phyloP scores from a whole-genome alignment of 148 eudicot species.

The Heliosperma pusillum region DNA sequence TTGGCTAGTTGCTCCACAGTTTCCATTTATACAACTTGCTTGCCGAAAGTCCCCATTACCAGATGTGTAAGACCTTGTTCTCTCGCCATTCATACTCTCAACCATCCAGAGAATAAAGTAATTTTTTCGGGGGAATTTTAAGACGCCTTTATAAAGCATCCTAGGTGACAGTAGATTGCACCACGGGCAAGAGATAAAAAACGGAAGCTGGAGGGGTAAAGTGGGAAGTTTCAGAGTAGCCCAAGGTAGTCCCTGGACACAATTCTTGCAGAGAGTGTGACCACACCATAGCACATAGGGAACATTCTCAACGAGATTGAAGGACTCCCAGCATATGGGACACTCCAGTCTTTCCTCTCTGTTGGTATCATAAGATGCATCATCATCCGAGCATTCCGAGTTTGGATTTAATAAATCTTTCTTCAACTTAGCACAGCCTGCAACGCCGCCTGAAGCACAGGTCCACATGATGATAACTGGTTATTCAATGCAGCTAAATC shows the following conservation, averaged over 20 bases:
- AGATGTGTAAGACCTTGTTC: slow-evolving; percentile 33
- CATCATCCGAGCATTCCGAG: slow-evolving; percentile 55
- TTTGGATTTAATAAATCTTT: slow-evolving; percentile 25
- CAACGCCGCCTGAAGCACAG: slow-evolving; percentile 37
- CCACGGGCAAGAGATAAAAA: slow-evolving; percentile 65
- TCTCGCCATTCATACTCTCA: slow-evolving; percentile 60
- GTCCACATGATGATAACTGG: slow-evolving; percentile 40
- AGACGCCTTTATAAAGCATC: slow-evolving; percentile 40
- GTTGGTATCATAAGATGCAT: slow-evolving; percentile 36
- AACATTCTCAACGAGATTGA: slow-evolving; percentile 59
- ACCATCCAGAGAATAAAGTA: slow-evolving; percentile 67
- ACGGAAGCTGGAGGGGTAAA: slow-evolving; percentile 55
- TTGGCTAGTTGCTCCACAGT: slow-evolving; percentile 19
- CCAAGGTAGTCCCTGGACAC: slow-evolving; percentile 56
- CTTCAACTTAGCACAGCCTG: slow-evolving; percentile 31
- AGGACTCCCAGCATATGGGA: slow-evolving; percentile 63
- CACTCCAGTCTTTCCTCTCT: slow-evolving; percentile 58
- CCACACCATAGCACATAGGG: slow-evolving; percentile 67
- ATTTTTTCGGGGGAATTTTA: slow-evolving; percentile 53
- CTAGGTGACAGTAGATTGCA: slow-evolving; percentile 49
- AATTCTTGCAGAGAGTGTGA: slow-evolving; percentile 56
- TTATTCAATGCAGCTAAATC: slow-evolving; percentile 1
- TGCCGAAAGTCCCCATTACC: slow-evolving; percentile 27
- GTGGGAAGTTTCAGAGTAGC: slow-evolving; percentile 51
- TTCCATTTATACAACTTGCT: slow-evolving; percentile 18